Base-by-base conservation (phyloP, 192 early-diverging fungal genomes). In the Coemansia sp. region DNA sequence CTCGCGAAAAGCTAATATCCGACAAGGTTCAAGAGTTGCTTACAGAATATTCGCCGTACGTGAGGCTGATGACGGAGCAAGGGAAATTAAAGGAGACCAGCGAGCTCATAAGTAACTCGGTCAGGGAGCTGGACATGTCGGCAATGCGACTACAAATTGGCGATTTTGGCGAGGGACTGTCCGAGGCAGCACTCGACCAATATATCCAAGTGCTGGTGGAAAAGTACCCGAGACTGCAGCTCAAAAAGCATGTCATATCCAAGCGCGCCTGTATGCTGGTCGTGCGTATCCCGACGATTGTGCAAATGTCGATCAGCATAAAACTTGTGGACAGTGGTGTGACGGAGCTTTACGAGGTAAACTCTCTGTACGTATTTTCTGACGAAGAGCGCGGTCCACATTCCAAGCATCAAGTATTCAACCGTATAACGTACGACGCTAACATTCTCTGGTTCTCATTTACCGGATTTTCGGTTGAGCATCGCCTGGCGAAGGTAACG, bases 371-470 rank as follows among this genome's bases (percentile, higher is more conserved):
- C 13, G 66, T 84, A 16, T 70, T 76, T 38, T 73, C 73, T 9
- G 74, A 76, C 29, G 81, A 84, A 51, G 81, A 84, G 42, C 43
- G 62, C 0, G 81, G 81, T 2, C 71, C 74, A 10, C 67, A 67
- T 20, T 79, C 81, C 16, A 73, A 60, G 71, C 76, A 68, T 68
- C 73, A 76, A 0, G 81, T 84, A 44, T 84, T 84, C 42, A 63
- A 74, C 11, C 76, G 81, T 33, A 84, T 84, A 46, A 57, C 70
- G 0, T 75, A 79, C 55, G 81, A 84, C 49, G 41, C 81, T 3
- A 78, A 78, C 41, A 84, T 84, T 11, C 66, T 84, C 15, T 84
- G 81, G 81, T 84, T 73, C 43, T 79, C 81, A 2, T 73, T 79
- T 31, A 64, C 81, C 4, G 81, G 76, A 1, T 84, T 84, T 34